These are phyloP conservation scores for Debaryomyces coudertii DNA, from an alignment of 1,139 yeast species.

Conservation along the genomic window DNA sequence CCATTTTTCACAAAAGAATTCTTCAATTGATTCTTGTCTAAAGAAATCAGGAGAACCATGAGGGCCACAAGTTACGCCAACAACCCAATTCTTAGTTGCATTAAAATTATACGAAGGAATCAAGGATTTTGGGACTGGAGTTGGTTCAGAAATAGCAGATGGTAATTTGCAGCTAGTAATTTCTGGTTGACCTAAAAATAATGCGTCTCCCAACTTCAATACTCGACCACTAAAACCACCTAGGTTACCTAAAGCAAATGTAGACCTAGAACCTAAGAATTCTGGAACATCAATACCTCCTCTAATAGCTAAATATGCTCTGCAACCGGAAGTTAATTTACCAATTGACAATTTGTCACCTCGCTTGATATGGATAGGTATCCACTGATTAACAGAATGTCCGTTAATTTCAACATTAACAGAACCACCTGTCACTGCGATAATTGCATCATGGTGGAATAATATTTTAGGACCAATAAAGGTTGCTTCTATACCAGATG, in stretches of 20 bases:
- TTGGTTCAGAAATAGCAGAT: conserved; percentile 67
- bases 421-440: conserved; percentile 86
- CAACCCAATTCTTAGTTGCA: conserved; percentile 67
- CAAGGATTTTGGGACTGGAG: conserved; percentile 55
- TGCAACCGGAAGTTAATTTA: conserved; percentile 77
- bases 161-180: conserved; percentile 71
- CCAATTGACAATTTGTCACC: conserved; percentile 86
- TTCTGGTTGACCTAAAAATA: conserved; percentile 80
- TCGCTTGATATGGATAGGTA: conserved; percentile 65
- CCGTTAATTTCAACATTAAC: conserved; percentile 71
- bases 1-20: conserved; percentile 80
- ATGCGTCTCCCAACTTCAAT: conserved; percentile 87
- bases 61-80: conserved; percentile 95
- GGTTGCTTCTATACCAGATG: conserved; percentile 92
- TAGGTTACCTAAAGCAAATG: conserved; percentile 90
- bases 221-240: conserved; percentile 96
- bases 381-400: conserved; percentile 55
- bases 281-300: conserved; percentile 95
- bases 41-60: conserved; percentile 97
- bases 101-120: conserved; percentile 51
- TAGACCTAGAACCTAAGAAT: conserved; percentile 93
- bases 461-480: conserved; percentile 81
- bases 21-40: conserved; percentile 69
- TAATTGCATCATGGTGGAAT: conserved; percentile 78
- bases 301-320: conserved; percentile 86